A percentile compares a stretch with the other conserved stretches of the same genome.
phyloP scores from a whole-genome alignment of 2,329 filamentous ascomycete genomes.

The Apiospora arundinis region DNA sequence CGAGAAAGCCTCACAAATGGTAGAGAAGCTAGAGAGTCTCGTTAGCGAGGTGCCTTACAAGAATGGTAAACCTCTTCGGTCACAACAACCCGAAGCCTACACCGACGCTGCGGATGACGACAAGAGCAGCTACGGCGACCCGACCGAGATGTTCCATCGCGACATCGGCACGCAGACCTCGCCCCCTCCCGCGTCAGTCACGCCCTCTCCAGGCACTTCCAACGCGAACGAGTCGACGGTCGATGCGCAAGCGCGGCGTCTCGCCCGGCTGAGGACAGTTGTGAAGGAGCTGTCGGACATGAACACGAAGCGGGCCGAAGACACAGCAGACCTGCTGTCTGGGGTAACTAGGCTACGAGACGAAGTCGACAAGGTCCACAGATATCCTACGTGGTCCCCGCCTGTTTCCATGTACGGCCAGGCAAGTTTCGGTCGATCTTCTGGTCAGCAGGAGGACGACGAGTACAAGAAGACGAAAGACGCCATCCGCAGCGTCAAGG shows the following conservation, averaged over 20 bases:
- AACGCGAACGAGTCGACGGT: slow-evolving; percentile 35
- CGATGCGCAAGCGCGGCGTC: slow-evolving; percentile 48
- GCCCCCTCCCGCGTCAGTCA: slow-evolving; percentile 49
- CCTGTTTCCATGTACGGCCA: slow-evolving; percentile 49
- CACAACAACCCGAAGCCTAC: slow-evolving; percentile 29
- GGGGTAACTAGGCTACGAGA: slow-evolving; percentile 65
- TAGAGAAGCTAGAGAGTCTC: slow-evolving; percentile 57
- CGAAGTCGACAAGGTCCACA: slow-evolving; percentile 67
- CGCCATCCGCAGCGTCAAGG: slow-evolving; percentile 81
- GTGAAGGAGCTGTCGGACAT: slow-evolving; percentile 52
- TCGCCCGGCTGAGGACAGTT: slow-evolving; percentile 50
- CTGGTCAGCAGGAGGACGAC: slow-evolving; percentile 64
- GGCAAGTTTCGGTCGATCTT: slow-evolving; percentile 43
- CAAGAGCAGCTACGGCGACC: slow-evolving; percentile 63
- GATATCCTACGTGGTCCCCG: slow-evolving; percentile 47
- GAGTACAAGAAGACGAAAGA: slow-evolving; percentile 76
- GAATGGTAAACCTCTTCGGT: slow-evolving; percentile 33
- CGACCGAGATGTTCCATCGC: slow-evolving; percentile 80
- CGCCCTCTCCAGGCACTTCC: slow-evolving; percentile 32
- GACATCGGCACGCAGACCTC: slow-evolving; percentile 83
- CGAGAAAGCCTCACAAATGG: slow-evolving; percentile 51
- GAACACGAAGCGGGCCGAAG: slow-evolving; percentile 51
- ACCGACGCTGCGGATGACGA: slow-evolving; percentile 39
- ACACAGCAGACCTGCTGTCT: slow-evolving; percentile 57
- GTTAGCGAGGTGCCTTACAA: slow-evolving; percentile 67